phyloP scores from a whole-genome alignment of 768 basidiomycete genomes.

The Punctularia strigosozonata region DNA sequence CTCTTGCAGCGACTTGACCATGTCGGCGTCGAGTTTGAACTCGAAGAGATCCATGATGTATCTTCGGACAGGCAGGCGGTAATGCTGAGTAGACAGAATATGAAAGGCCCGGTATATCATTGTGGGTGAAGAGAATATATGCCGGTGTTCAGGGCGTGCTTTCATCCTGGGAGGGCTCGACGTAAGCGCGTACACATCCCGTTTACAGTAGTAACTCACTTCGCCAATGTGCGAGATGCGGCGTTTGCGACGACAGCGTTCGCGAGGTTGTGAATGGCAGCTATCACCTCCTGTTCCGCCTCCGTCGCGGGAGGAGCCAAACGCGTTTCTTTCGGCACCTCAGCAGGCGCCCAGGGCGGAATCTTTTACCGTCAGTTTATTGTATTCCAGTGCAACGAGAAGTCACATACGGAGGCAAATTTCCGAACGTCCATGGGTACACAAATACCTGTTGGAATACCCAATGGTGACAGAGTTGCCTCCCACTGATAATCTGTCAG shows the following conservation, averaged over 20 bases:
- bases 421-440: constrained; percentile 75
- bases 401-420: constrained; percentile 59
- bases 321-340: constrained; percentile 25
- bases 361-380: too few species aligned
- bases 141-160: constrained; percentile 59
- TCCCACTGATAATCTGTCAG: constrained; percentile 92
- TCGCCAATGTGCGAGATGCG: constrained; percentile 81
- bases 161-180: constrained; percentile 44
- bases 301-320: constrained; percentile 56
- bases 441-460: constrained; percentile 82
- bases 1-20: constrained; percentile 42
- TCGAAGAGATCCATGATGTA: constrained; percentile 93
- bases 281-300: constrained; percentile 73
- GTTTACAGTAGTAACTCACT: constrained; percentile 30
- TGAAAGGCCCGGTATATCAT: constrained; percentile 81
- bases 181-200: not conserved
- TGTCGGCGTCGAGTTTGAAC: constrained; percentile 56
- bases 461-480: constrained; percentile 76
- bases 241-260: constrained; percentile 95
- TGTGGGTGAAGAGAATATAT: constrained; percentile 64
- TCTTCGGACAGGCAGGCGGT: constrained; percentile 82
- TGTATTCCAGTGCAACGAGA: constrained; percentile 1
- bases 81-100: constrained; percentile 80
- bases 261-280: constrained; percentile 84
- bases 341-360: constrained; percentile 45